Evolutionary conservation across 2,329 filamentous ascomycete species (phyloP).

Genomic region (Orbilia javanica): DNA sequence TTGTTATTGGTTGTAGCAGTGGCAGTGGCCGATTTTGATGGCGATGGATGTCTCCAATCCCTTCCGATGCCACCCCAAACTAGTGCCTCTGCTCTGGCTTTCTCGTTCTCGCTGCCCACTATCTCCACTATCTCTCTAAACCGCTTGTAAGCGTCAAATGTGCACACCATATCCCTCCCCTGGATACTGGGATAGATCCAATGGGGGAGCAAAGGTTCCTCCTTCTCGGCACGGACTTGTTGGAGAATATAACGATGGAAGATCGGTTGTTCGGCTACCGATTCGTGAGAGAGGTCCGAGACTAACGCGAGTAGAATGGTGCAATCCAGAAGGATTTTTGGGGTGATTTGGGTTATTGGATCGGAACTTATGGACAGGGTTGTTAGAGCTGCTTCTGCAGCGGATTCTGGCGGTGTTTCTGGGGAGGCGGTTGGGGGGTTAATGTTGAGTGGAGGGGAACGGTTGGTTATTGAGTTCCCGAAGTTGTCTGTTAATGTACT

Average conservation of each 20-base stretch:
- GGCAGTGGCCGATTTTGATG: background rate
- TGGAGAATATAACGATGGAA: constrained; percentile 73
- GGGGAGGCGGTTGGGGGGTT: background rate
- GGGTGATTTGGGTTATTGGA: constrained; percentile 56
- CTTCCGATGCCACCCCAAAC: constrained; percentile 69
- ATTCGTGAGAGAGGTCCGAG: constrained; percentile 70
- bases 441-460: background rate
- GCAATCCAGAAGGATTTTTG: constrained; percentile 73
- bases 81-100: constrained; percentile 71
- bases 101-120: constrained; percentile 75
- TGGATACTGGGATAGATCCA: constrained; percentile 74
- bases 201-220: constrained; percentile 72
- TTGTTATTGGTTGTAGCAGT: background rate
- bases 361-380: constrained; percentile 40
- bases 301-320: constrained; percentile 79
- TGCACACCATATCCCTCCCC: constrained; percentile 74
- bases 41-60: constrained; percentile 65
- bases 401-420: constrained; percentile 7
- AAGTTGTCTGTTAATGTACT: constrained; percentile 8
- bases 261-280: constrained; percentile 64
- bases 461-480: constrained; percentile 1
- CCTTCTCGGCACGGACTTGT: constrained; percentile 75
- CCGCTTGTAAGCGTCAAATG: constrained; percentile 73
- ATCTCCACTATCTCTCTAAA: constrained; percentile 76
- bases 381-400: constrained; percentile 26